Conservation (phyloP, 768 basidiomycete genomes). For the Rhizopogon vinicolor region DNA sequence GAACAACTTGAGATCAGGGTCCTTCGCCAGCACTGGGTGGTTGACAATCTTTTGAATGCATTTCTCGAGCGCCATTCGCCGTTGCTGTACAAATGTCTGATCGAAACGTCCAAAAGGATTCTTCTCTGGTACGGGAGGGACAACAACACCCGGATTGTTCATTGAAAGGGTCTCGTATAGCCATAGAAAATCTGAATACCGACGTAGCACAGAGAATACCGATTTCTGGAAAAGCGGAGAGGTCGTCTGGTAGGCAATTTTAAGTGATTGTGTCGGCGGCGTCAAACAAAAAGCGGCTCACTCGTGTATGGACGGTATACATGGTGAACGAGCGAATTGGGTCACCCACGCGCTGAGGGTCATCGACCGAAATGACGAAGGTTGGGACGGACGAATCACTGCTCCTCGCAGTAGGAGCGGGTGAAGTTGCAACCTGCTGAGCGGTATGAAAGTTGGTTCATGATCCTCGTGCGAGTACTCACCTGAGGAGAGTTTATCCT, state of each 20-base stretch:
- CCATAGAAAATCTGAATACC: constrained; percentile 98
- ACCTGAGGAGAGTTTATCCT: constrained; percentile 20
- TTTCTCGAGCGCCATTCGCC: constrained; percentile 79
- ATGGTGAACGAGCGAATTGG: constrained; percentile 92
- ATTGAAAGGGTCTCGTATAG: constrained; percentile 80
- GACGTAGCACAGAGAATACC: constrained; percentile 89
- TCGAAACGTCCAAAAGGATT: constrained; percentile 91
- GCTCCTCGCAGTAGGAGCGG: constrained; percentile 14
- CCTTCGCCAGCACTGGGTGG: constrained; percentile 86
- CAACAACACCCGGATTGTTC: constrained; percentile 96
- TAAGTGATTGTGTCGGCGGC: neutral
- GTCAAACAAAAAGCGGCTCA: constrained; percentile 28
- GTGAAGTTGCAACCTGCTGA: constrained; percentile 14
- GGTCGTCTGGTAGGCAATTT: constrained; percentile 54
- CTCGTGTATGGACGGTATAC: constrained; percentile 92
- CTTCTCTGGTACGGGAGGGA: constrained; percentile 96
- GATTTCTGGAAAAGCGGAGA: constrained; percentile 81
- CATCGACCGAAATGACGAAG: constrained; percentile 89
- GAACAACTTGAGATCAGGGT: constrained; percentile 84
- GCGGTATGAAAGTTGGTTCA: neutral
- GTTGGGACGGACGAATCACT: constrained; percentile 57
- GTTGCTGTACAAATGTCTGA: constrained; percentile 84
- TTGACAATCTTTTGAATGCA: constrained; percentile 92
- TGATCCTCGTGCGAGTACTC: neutral
- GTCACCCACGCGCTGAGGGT: constrained; percentile 97